These are phyloP conservation scores for Chalciporus sphaerocephalus DNA, from an alignment of 768 basidiomycete genomes.

Conservation along the genomic window DNA sequence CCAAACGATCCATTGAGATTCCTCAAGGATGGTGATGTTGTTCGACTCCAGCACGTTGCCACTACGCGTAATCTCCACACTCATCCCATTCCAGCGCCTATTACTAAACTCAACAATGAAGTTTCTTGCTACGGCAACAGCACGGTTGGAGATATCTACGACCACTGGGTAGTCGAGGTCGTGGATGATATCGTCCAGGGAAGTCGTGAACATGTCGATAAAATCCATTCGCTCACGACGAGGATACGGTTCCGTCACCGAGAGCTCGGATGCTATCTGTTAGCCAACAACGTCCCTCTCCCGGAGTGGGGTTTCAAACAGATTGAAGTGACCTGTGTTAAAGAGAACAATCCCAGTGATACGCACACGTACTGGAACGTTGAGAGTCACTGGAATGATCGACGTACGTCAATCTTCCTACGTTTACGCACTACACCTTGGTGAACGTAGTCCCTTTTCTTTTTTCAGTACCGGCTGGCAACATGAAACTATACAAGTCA, in stretches of 20 bases:
- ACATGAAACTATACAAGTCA: constrained; percentile 80
- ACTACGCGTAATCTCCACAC: constrained; percentile 93
- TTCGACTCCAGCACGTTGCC: constrained; percentile 77
- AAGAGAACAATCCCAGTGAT: constrained; percentile 77
- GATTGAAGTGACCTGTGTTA: constrained; percentile 91
- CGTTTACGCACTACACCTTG: background rate
- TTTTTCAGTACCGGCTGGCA: constrained; percentile 74
- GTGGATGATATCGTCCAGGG: constrained; percentile 82
- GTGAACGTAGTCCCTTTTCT: constrained; percentile 1
- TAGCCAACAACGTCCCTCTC: constrained; percentile 81
- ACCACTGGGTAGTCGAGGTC: constrained; percentile 90
- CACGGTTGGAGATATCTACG: constrained; percentile 82
- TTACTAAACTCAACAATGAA: constrained; percentile 86
- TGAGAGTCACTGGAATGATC: constrained; percentile 94
- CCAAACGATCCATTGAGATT: constrained; percentile 62
- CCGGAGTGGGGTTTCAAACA: constrained; percentile 99
- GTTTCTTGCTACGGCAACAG: constrained; percentile 92
- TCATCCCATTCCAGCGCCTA: constrained; percentile 80
- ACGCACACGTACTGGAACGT: constrained; percentile 96
- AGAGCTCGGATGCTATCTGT: constrained; percentile 78
- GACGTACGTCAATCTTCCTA: constrained; percentile 53
- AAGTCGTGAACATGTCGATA: constrained; percentile 49
- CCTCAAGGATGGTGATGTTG: constrained; percentile 68
- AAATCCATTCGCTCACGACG: constrained; percentile 89
- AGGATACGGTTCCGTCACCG: constrained; percentile 80